phyloP scores from a whole-genome alignment of 2,329 filamentous ascomycete genomes.

The Cadophora gregata region DNA sequence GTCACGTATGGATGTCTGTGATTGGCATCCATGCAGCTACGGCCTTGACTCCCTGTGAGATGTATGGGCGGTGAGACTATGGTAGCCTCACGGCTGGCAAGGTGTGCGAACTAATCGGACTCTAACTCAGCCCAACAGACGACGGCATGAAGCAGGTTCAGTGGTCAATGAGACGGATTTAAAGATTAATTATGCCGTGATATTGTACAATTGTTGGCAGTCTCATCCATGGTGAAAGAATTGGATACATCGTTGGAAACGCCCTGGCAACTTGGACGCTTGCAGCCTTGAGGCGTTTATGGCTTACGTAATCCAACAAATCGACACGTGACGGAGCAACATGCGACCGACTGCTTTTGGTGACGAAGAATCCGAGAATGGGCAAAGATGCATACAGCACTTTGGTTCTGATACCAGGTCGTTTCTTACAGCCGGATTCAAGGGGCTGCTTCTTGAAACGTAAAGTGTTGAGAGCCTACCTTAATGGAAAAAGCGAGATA shows the following conservation, averaged over 20 bases:
- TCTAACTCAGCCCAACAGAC: neutral
- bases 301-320: neutral
- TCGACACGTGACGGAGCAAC: neutral
- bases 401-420: too few relatives aligned
- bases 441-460: too few relatives aligned
- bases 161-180: neutral
- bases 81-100: neutral
- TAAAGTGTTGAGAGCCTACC: too few relatives aligned
- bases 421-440: too few relatives aligned
- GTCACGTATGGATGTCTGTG: neutral
- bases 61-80: neutral
- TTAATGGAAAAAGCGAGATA: too few relatives aligned
- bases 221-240: neutral
- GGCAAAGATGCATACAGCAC: too few relatives aligned
- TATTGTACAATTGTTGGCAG: neutral
- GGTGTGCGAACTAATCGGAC: neutral
- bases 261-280: neutral
- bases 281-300: neutral
- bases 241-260: neutral
- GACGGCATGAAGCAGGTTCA: neutral
- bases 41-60: neutral
- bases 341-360: too few relatives aligned
- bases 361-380: too few relatives aligned
- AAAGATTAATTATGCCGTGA: neutral
- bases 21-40: conserved; percentile 1